Evolutionary conservation across 225 moss, liverwort and hornwort species (phyloP).

Genomic region (Rhytidiadelphus loreus): DNA sequence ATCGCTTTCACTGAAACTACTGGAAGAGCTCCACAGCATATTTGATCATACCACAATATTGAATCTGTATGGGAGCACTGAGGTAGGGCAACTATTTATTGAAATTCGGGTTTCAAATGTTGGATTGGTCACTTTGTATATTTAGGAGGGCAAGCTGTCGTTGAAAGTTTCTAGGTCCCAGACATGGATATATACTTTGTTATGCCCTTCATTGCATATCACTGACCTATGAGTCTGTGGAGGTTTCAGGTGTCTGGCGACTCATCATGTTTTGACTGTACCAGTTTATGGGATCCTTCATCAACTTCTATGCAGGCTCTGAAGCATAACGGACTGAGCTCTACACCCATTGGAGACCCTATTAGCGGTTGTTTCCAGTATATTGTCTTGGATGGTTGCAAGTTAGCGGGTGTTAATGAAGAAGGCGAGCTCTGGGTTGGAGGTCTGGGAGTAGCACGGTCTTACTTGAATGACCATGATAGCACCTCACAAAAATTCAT

Average conservation of each 20-base stretch:
- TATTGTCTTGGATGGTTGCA: conserved; percentile 3
- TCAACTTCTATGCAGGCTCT: background rate
- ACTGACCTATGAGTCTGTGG: background rate
- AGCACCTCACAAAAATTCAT: conserved; percentile 10
- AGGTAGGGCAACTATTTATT: conserved; percentile 3
- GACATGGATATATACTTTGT: background rate
- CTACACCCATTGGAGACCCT: conserved; percentile 28
- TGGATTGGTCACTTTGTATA: background rate
- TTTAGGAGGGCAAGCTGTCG: background rate
- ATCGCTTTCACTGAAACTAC: conserved; percentile 12
- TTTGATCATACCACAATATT: conserved; percentile 10
- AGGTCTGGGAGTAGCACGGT: conserved; percentile 29
- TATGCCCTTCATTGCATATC: background rate
- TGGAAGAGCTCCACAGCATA: conserved; percentile 8
- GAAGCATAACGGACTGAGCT: background rate
- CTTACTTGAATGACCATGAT: conserved; percentile 25
- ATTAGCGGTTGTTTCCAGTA: background rate
- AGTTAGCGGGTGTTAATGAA: conserved; percentile 13
- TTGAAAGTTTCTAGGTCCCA: background rate
- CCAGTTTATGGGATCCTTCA: background rate
- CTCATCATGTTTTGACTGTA: conserved; percentile 25
- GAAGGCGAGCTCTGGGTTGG: conserved; percentile 45
- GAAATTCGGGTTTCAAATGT: background rate
- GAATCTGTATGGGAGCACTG: conserved; percentile 37
- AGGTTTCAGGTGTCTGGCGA: conserved; percentile 32